These are phyloP conservation scores for Lactifluus volemus DNA, from an alignment of 768 basidiomycete species.

Conservation along the genomic window DNA sequence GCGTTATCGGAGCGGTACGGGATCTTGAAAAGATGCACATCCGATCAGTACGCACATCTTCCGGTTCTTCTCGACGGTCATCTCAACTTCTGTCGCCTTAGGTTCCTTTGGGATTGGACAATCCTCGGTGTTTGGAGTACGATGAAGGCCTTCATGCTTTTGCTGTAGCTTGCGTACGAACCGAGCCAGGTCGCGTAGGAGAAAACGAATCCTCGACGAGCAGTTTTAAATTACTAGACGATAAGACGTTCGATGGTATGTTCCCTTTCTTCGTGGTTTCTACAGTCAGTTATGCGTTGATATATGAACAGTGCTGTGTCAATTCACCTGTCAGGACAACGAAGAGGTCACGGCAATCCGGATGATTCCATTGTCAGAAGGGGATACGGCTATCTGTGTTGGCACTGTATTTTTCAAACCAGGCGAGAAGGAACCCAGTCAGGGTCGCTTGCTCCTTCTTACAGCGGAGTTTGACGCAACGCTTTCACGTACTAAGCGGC, in stretches of 20 bases:
- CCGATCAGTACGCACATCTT: constrained; percentile 45
- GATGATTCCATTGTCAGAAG: constrained; percentile 26
- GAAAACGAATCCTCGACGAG: constrained; percentile 39
- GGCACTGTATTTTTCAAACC: constrained; percentile 31
- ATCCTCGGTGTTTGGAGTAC: constrained; percentile 61
- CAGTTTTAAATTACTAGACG: constrained; percentile 60
- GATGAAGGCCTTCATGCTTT: constrained; percentile 46
- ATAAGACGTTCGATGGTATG: constrained; percentile 45
- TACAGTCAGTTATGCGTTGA: background rate
- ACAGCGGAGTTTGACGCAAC: constrained; percentile 26
- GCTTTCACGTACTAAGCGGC: constrained; percentile 19
- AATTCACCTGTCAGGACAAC: constrained; percentile 38
- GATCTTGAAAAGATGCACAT: constrained; percentile 76
- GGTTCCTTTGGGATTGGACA: constrained; percentile 65
- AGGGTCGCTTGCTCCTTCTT: constrained; percentile 58
- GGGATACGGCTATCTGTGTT: constrained; percentile 29
- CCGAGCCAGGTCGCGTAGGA: constrained; percentile 45
- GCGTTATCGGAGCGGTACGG: constrained; percentile 58
- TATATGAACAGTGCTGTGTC: constrained; percentile 33
- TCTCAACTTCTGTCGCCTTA: constrained; percentile 24
- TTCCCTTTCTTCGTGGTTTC: background rate
- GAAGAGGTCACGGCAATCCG: constrained; percentile 57
- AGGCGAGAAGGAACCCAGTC: constrained; percentile 28
- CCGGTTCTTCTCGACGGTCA: background rate
- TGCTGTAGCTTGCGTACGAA: constrained; percentile 55